phyloP scores from a whole-genome alignment of 495 filamentous ascomycete genomes.

The Saxophila tyrrhenica region DNA sequence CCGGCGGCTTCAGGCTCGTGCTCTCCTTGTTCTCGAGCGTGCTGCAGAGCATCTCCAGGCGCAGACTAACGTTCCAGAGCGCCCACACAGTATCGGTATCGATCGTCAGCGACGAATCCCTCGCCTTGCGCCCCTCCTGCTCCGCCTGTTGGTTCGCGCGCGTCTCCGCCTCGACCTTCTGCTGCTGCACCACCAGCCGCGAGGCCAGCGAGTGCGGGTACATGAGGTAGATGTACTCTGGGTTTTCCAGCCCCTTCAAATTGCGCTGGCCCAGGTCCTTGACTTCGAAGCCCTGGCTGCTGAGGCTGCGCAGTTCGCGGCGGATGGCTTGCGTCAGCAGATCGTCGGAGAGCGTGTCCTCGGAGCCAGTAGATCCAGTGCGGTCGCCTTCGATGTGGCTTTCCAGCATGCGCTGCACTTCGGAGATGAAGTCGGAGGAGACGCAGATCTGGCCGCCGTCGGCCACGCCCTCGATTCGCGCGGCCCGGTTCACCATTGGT shows the following conservation, averaged over 20 bases:
- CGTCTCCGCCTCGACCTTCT: slow-evolving; percentile 35
- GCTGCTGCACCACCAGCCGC: slow-evolving; percentile 54
- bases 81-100: slow-evolving; percentile 77
- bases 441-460: slow-evolving; percentile 96
- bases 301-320: slow-evolving; percentile 75
- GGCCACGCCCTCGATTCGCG: slow-evolving; percentile 84
- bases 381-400: slow-evolving; percentile 70
- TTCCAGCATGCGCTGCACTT: slow-evolving; percentile 84
- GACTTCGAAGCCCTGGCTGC: slow-evolving; percentile 88
- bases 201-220: slow-evolving; percentile 84
- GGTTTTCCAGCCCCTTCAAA: slow-evolving; percentile 94
- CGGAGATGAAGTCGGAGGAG: slow-evolving; percentile 88
- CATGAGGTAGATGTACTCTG: slow-evolving; percentile 86
- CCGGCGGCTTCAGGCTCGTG: slow-evolving; percentile 53
- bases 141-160: slow-evolving; percentile 42
- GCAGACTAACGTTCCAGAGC: slow-evolving; percentile 77
- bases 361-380: slow-evolving; percentile 52
- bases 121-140: slow-evolving; percentile 22
- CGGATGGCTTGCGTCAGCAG: slow-evolving; percentile 59
- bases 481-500: slow-evolving; percentile 95
- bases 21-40: slow-evolving; percentile 57
- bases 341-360: slow-evolving; percentile 62
- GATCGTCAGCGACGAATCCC: slow-evolving; percentile 37
- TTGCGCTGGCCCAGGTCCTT: slow-evolving; percentile 91
- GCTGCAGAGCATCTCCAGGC: slow-evolving; percentile 86